Evolutionary conservation across 192 early-diverging fungal species (phyloP), one percentile per base, ranked within the genome.

Genomic region (Dissophora ornata): DNA sequence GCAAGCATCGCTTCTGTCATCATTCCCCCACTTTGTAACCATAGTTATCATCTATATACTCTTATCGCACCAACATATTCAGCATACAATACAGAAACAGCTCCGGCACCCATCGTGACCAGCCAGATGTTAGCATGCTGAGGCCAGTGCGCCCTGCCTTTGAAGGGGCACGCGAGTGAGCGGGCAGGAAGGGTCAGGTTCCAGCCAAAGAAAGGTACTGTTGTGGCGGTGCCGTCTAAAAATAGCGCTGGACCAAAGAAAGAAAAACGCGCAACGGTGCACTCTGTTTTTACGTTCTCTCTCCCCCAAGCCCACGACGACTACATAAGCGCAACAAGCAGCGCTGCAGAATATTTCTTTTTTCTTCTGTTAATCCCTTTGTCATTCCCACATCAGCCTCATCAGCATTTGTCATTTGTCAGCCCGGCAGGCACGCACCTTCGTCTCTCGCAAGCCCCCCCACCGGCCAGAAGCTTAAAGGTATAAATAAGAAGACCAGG

Each of bases 211-310:
- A 5, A 38, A 38, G 12, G 36, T 52, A 24, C 8, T 52, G n/a
- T n/a, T 52, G 50, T 52, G 50, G 50, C 50, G 50, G 50, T 52
- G 50, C 48, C n/a, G 9, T 6, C 50, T 52, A 52, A 52, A 52
- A 52, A 52, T 52, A 52, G 50, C 10, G 18, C 3, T 49, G 36
- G 36, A 12, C 36, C 5, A 38, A 38, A 46, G 44, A n/a, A n/a
- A n/a, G n/a, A n/a, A n/a, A n/a, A n/a, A n/a, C n/a, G n/a, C 44
- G 19, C 44, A 46, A 46, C 16, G 44, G 16, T 46, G 44, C 4
- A 5, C 18, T 8, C 45, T 47, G 19, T 47, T 19, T 21, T n/a
- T 13, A 11, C 21, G 12, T n/a, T 47, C 45, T 47, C 45, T 11
- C 16, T n/a, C 8, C 45, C 19, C 19, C 19, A 11, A 47, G 0